Base-by-base conservation (phyloP, 805 yeast genomes). In the Wickerhamiella nectarea region DNA sequence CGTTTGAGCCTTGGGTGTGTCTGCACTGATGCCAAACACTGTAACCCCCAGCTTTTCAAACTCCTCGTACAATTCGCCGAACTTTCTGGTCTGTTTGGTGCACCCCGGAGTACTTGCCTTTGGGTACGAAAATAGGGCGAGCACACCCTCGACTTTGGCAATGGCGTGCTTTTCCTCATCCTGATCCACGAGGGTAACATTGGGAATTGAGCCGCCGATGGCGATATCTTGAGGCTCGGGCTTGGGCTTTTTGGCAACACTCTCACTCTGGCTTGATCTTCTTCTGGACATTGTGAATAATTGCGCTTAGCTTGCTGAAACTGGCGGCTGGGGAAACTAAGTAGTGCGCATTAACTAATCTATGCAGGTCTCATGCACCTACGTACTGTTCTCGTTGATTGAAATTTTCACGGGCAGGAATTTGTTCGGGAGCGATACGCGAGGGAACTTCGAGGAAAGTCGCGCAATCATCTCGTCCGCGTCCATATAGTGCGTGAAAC, bases 41-140 rank as follows among this genome's bases (percentile, higher is more conserved):
- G 72, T 64, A 2, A 77, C 78, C 15, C 56, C 54, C 19, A 71
- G 71, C 31, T 71, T 64, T 37, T 66, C 60, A 54, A 81, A 71
- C 34, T 70, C 65, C 2, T 69, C 66, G 58, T 64, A 78, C 52
- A 74, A 74, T 50, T 74, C 78, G 53, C 91, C 76, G 59, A 80
- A 91, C 0, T 95, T 95, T 58, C 81, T 73, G 2, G 87, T 96
- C 64, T 89, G 98, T 53, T 85, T 74, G 1, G 98, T 89, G 62
- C 98, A 91, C 3, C 98, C 98, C 1, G 95, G 95, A 0, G 97
- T 89, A 20, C 80, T 76, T 0, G 97, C 97, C 56, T 72, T 79
- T 43, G 97, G 97, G 58, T 87, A 89, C 15, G 94, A 55, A 43
- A 61, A 78, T 17, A 77, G 66, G 22, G 77, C 68, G 11, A 75